Evolutionary conservation across 192 early-diverging fungal species (phyloP).

Genomic region (Backusella liffmaniae): DNA sequence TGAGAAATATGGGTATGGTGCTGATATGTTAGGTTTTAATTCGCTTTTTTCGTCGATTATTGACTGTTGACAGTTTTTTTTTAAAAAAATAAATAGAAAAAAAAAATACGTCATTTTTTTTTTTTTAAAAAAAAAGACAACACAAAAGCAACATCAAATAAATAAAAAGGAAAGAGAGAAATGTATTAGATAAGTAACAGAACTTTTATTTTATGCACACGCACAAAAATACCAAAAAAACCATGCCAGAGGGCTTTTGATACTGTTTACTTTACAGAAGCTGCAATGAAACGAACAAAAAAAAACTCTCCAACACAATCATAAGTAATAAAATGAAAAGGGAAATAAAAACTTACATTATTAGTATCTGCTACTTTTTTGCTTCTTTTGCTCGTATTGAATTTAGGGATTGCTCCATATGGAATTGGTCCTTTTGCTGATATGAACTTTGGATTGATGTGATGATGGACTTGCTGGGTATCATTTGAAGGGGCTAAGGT

Average conservation of each 20-base stretch:
- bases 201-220: not conserved
- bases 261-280: conserved; percentile 6
- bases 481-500: not conserved
- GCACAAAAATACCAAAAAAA: not conserved
- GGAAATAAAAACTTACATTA: not conserved
- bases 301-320: conserved; percentile 5
- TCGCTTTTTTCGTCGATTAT: not conserved
- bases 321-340: not conserved
- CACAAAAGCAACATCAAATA: not conserved
- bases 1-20: conserved; percentile 13
- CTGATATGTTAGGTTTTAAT: conserved; percentile 1
- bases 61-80: not conserved
- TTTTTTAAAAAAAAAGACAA: not conserved
- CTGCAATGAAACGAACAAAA: not conserved
- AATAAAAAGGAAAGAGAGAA: not conserved
- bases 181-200: not conserved
- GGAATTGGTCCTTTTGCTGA: not conserved
- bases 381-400: not conserved
- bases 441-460: not conserved
- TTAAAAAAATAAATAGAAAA: not conserved
- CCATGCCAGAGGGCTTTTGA: conserved; percentile 8
- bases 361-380: not conserved
- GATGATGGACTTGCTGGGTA: not conserved
- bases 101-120: not conserved
- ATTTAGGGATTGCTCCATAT: conserved; percentile 14